A percentile compares a stretch with the other conserved stretches of the same genome.
Evolutionary conservation across 116 monocot species (phyloP).

Genomic region (Cymodocea nodosa): DNA sequence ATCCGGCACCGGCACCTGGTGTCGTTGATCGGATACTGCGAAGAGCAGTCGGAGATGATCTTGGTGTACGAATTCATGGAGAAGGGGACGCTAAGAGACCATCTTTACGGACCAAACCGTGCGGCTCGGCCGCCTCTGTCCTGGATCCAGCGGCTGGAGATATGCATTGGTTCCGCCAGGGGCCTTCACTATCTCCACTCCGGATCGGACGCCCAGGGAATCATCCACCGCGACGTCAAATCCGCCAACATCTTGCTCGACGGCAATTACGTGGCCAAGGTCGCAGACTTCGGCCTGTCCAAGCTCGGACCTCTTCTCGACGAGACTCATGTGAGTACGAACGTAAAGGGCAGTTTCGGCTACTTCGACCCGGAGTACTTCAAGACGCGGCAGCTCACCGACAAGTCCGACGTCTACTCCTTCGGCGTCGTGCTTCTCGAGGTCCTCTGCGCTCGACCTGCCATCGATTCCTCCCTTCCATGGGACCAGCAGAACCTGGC

Average conservation of each 20-base stretch:
- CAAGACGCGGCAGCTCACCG: constrained; percentile 7
- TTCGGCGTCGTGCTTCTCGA: constrained; percentile 23
- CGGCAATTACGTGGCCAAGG: constrained; percentile 11
- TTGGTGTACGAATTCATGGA: constrained; percentile 23
- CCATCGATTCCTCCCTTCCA: constrained; percentile 5
- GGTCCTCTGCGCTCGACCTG: constrained; percentile 12
- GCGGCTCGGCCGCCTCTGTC: constrained; percentile 1
- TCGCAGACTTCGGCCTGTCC: constrained; percentile 23
- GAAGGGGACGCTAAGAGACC: constrained; percentile 10
- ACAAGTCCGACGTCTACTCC: constrained; percentile 13
- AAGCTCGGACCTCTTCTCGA: neutral
- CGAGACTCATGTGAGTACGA: constrained; percentile 12
- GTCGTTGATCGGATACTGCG: constrained; percentile 15
- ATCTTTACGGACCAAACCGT: constrained; percentile 3
- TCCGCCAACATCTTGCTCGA: constrained; percentile 20
- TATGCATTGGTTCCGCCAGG: constrained; percentile 18
- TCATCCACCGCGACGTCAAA: constrained; percentile 22
- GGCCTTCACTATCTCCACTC: constrained; percentile 24
- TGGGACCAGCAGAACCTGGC: constrained; percentile 15
- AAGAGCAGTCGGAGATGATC: constrained; percentile 16
- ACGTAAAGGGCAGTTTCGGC: constrained; percentile 20
- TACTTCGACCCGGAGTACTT: constrained; percentile 25
- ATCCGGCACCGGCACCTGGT: constrained; percentile 18
- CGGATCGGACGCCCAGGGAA: constrained; percentile 5
- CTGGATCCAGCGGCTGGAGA: constrained; percentile 17